These are phyloP conservation scores for Mortierella sp. DNA, from an alignment of 371 early-diverging fungal genomes.

Conservation along the genomic window DNA sequence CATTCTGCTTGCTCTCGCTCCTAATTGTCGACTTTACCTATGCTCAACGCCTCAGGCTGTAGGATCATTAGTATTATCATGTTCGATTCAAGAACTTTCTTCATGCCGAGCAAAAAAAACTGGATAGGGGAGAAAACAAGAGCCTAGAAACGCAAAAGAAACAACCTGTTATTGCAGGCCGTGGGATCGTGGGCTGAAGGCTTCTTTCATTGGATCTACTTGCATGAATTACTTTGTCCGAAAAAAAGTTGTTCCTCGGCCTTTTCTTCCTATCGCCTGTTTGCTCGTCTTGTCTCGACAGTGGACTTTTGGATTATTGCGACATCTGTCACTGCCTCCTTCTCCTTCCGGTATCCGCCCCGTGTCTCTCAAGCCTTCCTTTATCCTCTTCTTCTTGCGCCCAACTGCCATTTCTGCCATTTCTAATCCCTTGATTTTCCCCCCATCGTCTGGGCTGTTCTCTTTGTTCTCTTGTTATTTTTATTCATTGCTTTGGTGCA, in stretches of 20 bases:
- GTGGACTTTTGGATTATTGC: constrained; percentile 15
- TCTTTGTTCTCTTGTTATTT: too few species aligned
- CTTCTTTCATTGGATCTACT: not conserved
- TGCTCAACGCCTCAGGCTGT: not conserved
- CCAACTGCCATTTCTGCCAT: not conserved
- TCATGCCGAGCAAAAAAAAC: not conserved
- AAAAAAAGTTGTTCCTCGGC: constrained; percentile 13
- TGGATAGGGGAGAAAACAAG: not conserved
- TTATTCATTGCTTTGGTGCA: too few species aligned
- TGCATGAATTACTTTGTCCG: not conserved
- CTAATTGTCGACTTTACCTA: not conserved
- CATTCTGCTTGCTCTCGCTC: not conserved
- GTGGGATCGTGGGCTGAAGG: constrained; percentile 4
- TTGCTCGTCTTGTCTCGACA: not conserved
- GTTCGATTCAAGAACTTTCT: not conserved
- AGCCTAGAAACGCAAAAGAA: not conserved
- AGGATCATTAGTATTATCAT: not conserved
- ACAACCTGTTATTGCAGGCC: not conserved
- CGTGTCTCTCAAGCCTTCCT: not conserved
- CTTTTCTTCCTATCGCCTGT: not conserved
- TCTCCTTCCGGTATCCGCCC: not conserved
- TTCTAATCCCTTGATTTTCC: too few species aligned
- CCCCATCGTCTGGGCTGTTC: too few species aligned
- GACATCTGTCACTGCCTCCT: not conserved
- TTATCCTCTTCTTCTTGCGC: not conserved